Base-by-base conservation (phyloP, 768 basidiomycete species). In the Mycena rosella region DNA sequence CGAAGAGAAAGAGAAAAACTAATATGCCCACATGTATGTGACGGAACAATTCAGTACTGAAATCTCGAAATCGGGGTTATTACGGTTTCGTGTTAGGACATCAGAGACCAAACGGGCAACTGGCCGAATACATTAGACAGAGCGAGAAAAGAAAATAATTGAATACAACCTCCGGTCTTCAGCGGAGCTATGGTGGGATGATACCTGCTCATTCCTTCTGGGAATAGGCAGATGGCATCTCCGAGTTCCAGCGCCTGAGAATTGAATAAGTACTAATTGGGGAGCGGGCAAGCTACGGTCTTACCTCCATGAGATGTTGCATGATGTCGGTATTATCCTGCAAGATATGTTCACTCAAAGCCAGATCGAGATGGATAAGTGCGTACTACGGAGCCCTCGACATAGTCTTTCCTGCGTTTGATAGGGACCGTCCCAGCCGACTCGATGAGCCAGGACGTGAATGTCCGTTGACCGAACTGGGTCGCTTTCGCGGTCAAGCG, bases 401-500 rank as follows among this genome's bases (percentile, higher is more conserved):
- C 68, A 71, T 84, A 86, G 74, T 96, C 95, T 70, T 91, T 94
- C 58, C 87, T 84, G 65, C 95, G 84, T 74, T 90, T 87, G 48
- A 96, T 87, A 1, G 95, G 95, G 3, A 96, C 86, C 1, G 96
- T 95, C 15, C 95, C 96, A 13, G 92, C 92, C 20, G 90, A 89
- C 76, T 96, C 94, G 55, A 96, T 94, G 22, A 96, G 85, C 95
- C 95, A 96, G 68, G 91, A 93, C 10, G 92, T 94, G 77, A 96
- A 94, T 3, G 94, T 96, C 70, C 77, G 86, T 47, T 85, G 89
- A 3, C 94, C 93, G 73, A 96, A 96, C 72, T 92, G 91, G 0
- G 95, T 94, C 44, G 93, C 87, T 75, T 96, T 96, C 14, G 95
- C 95, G 0, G 95, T 96, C 45, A 96, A 80, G 15, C 95, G 89